These are phyloP conservation scores for Karstenula rhodostoma DNA, from an alignment of 2,329 filamentous ascomycete genomes.

Conservation along the genomic window DNA sequence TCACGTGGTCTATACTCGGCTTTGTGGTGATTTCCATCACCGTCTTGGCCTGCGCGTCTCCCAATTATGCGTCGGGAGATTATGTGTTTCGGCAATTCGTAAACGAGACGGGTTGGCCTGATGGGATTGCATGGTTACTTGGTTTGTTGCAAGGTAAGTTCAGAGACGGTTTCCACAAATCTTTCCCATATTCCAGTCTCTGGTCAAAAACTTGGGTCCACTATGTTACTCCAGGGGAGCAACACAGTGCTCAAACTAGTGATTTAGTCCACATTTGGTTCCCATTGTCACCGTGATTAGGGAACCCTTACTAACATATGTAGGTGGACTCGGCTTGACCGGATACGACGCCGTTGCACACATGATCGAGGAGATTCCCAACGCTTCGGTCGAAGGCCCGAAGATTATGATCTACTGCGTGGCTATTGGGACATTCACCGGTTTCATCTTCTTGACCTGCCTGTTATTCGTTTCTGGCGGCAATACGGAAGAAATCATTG, in stretches of 20 bases:
- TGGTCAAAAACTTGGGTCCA: too few species aligned
- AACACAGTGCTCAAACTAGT: not conserved
- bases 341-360: constrained; percentile 64
- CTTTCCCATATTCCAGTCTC: too few species aligned
- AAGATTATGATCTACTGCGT: constrained; percentile 73
- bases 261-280: not conserved
- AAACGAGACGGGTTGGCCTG: constrained; percentile 74
- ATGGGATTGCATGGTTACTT: constrained; percentile 66
- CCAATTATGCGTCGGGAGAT: constrained; percentile 68
- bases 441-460: constrained; percentile 68
- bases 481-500: constrained; percentile 64
- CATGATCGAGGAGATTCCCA: constrained; percentile 69
- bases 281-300: not conserved
- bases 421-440: constrained; percentile 68
- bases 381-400: constrained; percentile 66
- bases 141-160: constrained; percentile 59
- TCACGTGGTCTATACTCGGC: constrained; percentile 74
- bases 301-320: not conserved
- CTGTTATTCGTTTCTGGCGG: constrained; percentile 69
- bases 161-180: too few species aligned
- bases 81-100: constrained; percentile 75
- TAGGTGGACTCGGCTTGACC: constrained; percentile 59
- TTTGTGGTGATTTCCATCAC: constrained; percentile 76
- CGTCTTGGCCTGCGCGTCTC: constrained; percentile 70
- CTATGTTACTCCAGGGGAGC: not conserved